Evolutionary conservation across 768 basidiomycete species (phyloP).

Genomic region (Suillus hirtellus): DNA sequence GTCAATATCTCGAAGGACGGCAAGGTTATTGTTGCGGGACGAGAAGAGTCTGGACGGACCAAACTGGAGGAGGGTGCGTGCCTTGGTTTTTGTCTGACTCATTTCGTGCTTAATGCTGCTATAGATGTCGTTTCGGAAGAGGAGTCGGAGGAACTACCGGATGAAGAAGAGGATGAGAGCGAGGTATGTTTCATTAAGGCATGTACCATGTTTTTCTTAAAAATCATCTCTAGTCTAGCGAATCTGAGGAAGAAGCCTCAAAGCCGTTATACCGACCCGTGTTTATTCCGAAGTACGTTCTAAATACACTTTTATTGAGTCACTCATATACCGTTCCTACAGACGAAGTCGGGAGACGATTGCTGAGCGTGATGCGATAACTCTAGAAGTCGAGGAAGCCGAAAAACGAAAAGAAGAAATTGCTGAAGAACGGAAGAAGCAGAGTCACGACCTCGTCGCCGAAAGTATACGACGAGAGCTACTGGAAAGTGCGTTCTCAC

Average conservation of each 20-base stretch:
- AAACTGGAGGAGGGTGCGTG: slow-evolving; percentile 52
- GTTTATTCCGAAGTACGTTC: slow-evolving; percentile 87
- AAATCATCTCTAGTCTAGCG: slow-evolving; percentile 63
- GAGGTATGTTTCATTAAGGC: slow-evolving; percentile 40
- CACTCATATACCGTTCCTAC: slow-evolving; percentile 12
- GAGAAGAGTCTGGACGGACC: slow-evolving; percentile 78
- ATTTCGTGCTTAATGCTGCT: slow-evolving; percentile 14
- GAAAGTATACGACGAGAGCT: slow-evolving; percentile 92
- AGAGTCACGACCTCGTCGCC: slow-evolving; percentile 90
- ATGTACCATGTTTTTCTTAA: slow-evolving; percentile 15
- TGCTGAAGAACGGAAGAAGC: slow-evolving; percentile 79
- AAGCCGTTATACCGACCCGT: slow-evolving; percentile 86
- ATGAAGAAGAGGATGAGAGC: slow-evolving; percentile 31
- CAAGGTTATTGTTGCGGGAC: slow-evolving; percentile 76
- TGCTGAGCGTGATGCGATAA: slow-evolving; percentile 63
- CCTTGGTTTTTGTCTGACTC: slow-evolving; percentile 20
- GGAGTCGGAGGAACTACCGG: slow-evolving; percentile 43
- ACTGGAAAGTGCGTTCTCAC: slow-evolving; percentile 71
- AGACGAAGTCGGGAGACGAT: slow-evolving; percentile 81
- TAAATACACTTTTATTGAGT: neutral
- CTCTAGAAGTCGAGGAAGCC: slow-evolving; percentile 76
- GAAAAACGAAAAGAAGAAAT: slow-evolving; percentile 68
- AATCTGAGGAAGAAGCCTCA: slow-evolving; percentile 76
- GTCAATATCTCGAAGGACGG: slow-evolving; percentile 82
- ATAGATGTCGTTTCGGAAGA: slow-evolving; percentile 33